A percentile compares a stretch with the other conserved stretches of the same genome.
Evolutionary conservation across 169 alveolate species (phyloP).

Genomic region (Plasmodium gaboni): DNA sequence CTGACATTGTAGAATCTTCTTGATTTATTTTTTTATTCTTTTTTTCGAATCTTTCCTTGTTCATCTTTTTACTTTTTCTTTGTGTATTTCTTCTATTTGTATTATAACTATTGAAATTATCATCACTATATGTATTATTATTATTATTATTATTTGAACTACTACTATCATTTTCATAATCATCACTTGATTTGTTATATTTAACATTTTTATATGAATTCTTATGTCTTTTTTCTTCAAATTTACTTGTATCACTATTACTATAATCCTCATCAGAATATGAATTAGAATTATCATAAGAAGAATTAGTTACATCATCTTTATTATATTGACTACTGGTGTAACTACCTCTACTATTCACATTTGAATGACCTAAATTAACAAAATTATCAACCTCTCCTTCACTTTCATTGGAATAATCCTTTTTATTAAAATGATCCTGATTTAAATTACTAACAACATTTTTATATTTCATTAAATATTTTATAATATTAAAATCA

Average conservation of each 20-base stretch:
- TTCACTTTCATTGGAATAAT: constrained; percentile 25
- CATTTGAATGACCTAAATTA: background rate
- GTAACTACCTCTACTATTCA: background rate
- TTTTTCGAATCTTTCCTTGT: background rate
- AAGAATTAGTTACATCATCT: no score
- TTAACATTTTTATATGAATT: no score
- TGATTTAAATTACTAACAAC: constrained; percentile 42
- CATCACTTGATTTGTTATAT: background rate
- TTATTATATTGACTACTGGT: no score
- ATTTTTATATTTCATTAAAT: constrained; percentile 47
- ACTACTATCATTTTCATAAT: background rate
- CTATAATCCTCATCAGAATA: background rate
- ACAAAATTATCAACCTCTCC: constrained; percentile 16
- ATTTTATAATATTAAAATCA: constrained; percentile 44
- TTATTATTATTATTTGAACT: background rate
- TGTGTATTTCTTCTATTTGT: background rate
- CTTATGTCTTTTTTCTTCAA: background rate
- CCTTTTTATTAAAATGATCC: constrained; percentile 28
- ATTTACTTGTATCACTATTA: background rate
- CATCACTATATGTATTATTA: background rate
- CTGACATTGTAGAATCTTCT: background rate
- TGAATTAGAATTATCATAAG: no score
- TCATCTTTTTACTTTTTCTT: background rate
- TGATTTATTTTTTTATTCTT: background rate
- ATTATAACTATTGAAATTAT: background rate